A percentile compares a stretch with the other conserved stretches of the same genome.
These are phyloP conservation scores for Telfairia occidentalis DNA, from an alignment of 331 rosid genomes.

Conservation along the genomic window DNA sequence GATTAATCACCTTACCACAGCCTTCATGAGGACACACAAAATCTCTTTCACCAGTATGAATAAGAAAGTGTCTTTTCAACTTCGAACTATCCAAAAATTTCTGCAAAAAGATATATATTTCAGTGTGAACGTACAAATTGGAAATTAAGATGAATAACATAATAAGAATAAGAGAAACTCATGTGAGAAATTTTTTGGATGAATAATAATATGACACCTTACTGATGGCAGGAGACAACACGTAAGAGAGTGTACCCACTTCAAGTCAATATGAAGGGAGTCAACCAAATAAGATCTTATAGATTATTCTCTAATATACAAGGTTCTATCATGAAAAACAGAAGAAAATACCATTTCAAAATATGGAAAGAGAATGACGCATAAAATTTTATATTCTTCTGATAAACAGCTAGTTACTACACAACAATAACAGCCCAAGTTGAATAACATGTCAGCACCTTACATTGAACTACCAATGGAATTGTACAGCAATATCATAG, in stretches of 20 bases:
- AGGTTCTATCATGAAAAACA: neutral
- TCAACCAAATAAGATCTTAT: neutral
- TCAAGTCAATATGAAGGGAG: neutral
- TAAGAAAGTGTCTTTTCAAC: conserved; percentile 80
- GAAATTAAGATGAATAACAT: neutral
- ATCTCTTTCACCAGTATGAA: conserved; percentile 84
- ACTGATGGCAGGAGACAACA: neutral
- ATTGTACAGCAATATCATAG: neutral
- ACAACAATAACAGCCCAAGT: neutral
- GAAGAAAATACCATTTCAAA: neutral
- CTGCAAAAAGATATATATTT: conserved; percentile 34
- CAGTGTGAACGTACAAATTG: neutral
- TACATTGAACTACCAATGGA: neutral
- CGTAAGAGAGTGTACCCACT: neutral
- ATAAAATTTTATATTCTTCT: neutral
- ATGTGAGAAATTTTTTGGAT: neutral
- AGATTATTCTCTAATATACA: neutral
- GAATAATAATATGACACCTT: neutral
- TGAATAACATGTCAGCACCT: neutral
- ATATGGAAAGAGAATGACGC: neutral
- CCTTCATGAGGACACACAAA: conserved; percentile 89
- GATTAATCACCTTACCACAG: conserved; percentile 83
- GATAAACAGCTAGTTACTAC: neutral
- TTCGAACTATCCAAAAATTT: conserved; percentile 93
- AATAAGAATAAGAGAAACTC: neutral